Conservation (phyloP, 495 filamentous ascomycete species). For the Geoglossum glabrum region DNA sequence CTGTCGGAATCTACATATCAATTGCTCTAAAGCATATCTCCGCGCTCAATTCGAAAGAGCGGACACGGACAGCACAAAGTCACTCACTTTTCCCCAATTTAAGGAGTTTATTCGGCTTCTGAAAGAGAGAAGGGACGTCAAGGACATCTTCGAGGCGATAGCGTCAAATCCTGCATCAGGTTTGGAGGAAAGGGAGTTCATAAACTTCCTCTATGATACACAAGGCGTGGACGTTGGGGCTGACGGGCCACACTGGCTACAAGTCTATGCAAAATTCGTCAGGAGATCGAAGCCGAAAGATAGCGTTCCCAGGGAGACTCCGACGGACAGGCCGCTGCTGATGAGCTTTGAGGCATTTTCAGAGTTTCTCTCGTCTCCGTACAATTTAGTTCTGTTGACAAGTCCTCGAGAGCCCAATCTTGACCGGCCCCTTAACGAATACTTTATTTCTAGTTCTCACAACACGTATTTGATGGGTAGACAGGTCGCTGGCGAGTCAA, state of each 20-base stretch:
- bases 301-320: slow-evolving; percentile 17
- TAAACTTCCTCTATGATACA: slow-evolving; percentile 47
- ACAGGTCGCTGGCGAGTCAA: slow-evolving; percentile 75
- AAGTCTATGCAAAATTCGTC: slow-evolving; percentile 52
- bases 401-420: slow-evolving; percentile 34
- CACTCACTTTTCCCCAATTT: slow-evolving; percentile 58
- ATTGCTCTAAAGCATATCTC: slow-evolving; percentile 56
- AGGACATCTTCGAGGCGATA: slow-evolving; percentile 38
- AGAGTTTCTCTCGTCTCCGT: slow-evolving; percentile 52
- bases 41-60: slow-evolving; percentile 55
- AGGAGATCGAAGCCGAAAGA: slow-evolving; percentile 39
- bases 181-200: slow-evolving; percentile 50
- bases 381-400: slow-evolving; percentile 25
- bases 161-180: slow-evolving; percentile 33
- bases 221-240: slow-evolving; percentile 58
- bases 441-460: slow-evolving; percentile 96
- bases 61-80: slow-evolving; percentile 38
- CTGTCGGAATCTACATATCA: slow-evolving; percentile 74
- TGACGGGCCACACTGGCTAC: slow-evolving; percentile 44
- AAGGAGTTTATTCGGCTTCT: slow-evolving; percentile 58
- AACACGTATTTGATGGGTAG: slow-evolving; percentile 90
- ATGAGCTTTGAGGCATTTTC: slow-evolving; percentile 63
- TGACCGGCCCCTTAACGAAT: slow-evolving; percentile 80
- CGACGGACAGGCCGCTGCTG: slow-evolving; percentile 24
- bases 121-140: slow-evolving; percentile 68